Conservation (phyloP, 2,329 filamentous ascomycete species). For the Exophiala oligosperma region DNA sequence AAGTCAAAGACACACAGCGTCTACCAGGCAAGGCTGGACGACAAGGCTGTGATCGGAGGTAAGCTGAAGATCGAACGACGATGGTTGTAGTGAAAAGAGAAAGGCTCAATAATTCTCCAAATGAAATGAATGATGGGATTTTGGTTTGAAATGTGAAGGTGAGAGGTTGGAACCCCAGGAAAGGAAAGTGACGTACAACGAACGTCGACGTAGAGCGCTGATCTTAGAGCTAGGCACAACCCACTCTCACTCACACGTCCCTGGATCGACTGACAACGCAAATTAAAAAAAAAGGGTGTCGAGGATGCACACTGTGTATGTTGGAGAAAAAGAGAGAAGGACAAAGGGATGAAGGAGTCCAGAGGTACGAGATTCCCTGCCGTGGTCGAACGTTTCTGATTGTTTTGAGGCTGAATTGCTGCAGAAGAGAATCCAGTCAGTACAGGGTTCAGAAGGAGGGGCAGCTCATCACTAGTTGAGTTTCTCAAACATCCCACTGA, state of each 20-base stretch:
- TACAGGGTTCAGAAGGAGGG: conserved; percentile 10
- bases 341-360: background rate
- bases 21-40: background rate
- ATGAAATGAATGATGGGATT: background rate
- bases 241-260: background rate
- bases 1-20: background rate
- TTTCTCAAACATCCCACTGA: conserved; percentile 1
- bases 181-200: conserved; percentile 21
- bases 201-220: conserved; percentile 10
- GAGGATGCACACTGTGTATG: no score
- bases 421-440: conserved; percentile 15
- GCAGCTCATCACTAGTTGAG: background rate
- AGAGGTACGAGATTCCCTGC: background rate
- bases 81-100: conserved; percentile 2
- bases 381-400: background rate
- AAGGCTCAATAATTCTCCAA: conserved; percentile 1
- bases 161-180: background rate
- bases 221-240: conserved; percentile 1
- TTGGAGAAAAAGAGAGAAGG: no score
- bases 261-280: background rate
- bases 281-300: no score
- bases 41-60: background rate
- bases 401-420: conserved; percentile 14
- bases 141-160: background rate
- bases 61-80: conserved; percentile 7